Conservation (phyloP, 2,329 filamentous ascomycete species). For the Microdochium paspali region DNA sequence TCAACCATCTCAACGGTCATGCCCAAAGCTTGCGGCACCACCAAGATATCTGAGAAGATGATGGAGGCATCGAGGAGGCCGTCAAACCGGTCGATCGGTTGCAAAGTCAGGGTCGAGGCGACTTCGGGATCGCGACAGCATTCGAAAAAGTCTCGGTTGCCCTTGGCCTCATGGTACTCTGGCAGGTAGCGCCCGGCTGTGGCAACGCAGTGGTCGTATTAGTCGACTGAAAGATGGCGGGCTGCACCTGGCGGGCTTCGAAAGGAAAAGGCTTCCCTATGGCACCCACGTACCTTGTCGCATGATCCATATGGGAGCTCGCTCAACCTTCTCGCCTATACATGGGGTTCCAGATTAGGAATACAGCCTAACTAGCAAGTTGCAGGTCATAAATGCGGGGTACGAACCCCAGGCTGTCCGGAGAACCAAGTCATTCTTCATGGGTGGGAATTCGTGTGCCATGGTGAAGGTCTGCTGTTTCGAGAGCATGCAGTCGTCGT, state of each 20-base stretch:
- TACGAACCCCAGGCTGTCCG: constrained; percentile 76
- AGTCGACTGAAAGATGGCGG: not conserved
- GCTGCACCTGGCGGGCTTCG: not conserved
- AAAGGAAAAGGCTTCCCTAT: constrained; percentile 1
- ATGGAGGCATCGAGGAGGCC: constrained; percentile 93
- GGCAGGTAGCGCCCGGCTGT: constrained; percentile 91
- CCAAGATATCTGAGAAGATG: constrained; percentile 97
- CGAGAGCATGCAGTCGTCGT: not conserved
- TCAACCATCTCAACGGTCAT: constrained; percentile 99
- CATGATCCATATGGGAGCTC: constrained; percentile 98
- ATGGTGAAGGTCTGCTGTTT: constrained; percentile 34
- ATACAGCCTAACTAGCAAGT: not conserved
- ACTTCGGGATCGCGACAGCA: constrained; percentile 92
- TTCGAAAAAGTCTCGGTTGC: constrained; percentile 86
- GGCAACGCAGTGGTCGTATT: constrained; percentile 2
- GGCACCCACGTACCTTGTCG: constrained; percentile 66
- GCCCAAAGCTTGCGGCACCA: constrained; percentile 94
- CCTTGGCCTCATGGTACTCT: constrained; percentile 95
- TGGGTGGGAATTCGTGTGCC: constrained; percentile 64
- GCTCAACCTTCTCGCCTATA: constrained; percentile 78
- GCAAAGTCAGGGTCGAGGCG: constrained; percentile 84
- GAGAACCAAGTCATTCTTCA: constrained; percentile 89
- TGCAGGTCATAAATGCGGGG: not conserved
- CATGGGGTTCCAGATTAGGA: constrained; percentile 10
- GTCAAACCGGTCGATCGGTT: constrained; percentile 85